These are phyloP conservation scores for Biscutella laevigata DNA, from an alignment of 441 rosid species.

Conservation along the genomic window DNA sequence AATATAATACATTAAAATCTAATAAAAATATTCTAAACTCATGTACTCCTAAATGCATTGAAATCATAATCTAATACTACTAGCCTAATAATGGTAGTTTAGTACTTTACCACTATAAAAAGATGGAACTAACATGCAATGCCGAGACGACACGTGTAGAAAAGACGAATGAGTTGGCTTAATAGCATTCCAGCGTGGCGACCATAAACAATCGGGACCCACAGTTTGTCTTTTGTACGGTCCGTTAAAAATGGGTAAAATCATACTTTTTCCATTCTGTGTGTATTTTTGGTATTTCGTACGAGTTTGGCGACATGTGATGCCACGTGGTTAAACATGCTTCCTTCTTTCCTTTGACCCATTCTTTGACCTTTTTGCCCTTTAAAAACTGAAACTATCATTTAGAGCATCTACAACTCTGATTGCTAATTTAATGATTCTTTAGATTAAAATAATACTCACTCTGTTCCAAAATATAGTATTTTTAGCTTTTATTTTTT, in stretches of 20 bases:
- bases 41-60: no score
- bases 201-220: constrained; percentile 13
- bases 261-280: constrained; percentile 3
- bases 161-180: constrained; percentile 4
- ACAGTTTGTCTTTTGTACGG: constrained; percentile 23
- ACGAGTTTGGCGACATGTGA: constrained; percentile 23
- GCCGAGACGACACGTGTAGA: not conserved
- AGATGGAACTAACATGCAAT: not conserved
- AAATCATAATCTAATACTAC: no score
- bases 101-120: not conserved
- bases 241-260: constrained; percentile 16
- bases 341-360: constrained; percentile 14
- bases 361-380: constrained; percentile 9
- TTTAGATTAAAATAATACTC: no score
- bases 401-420: no score
- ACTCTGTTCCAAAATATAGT: no score
- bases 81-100: no score
- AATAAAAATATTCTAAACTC: no score
- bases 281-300: constrained; percentile 6
- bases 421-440: no score
- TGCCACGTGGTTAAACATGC: constrained; percentile 17
- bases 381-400: no score
- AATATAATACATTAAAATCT: no score
- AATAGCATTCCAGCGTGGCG: constrained; percentile 15
- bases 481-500: no score